Base-by-base conservation (phyloP, 2,329 filamentous ascomycete genomes). In the Daldinia sp. region DNA sequence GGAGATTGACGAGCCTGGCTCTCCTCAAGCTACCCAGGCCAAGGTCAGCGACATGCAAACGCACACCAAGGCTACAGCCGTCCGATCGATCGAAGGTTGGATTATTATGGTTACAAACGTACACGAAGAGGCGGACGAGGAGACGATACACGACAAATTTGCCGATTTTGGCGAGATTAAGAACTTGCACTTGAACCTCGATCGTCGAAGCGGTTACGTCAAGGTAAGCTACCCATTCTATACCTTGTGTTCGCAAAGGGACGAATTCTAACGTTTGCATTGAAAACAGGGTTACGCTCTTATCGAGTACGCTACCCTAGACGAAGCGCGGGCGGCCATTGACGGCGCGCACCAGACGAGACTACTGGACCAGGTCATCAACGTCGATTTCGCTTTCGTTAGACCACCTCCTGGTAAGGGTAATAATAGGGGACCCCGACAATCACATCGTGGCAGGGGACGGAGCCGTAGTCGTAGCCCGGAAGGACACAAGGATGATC, bases 61-160 rank as follows among this genome's bases (percentile, higher is more conserved):
- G 5, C 85, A 87, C 71, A 82, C 85, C 34, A 90, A 90, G 75
- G 91, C 91, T 57, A 92, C 89, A 1, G 92, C 92, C 21, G 92
- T 95, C 62, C 91, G 92, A 72, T 93, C 90, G 57, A 94, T 95
- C 74, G 92, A 95, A 79, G 92, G 92, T 70, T 95, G 92, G 92
- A 95, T 95, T 77, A 83, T 95, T 73, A 88, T 93, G 66, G 91
- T 92, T 68, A 94, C 91, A 53, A 95, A 95, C 73, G 90, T 95
- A 30, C 92, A 95, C 80, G 92, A 95, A 75, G 92, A 95, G 77
- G 91, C 92, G 50, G 90, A 90, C 70, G 92, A 95, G 79, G 92
- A 95, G 80, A 89, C 91, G 45, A 77, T 95, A 58, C 90, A 90
- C 72, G 92, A 95, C 76, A 84, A 88, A 76, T 95, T 95, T 76